These are phyloP conservation scores for Elongisporangium undulatum DNA, from an alignment of 352 stramenopile species.

Conservation along the genomic window DNA sequence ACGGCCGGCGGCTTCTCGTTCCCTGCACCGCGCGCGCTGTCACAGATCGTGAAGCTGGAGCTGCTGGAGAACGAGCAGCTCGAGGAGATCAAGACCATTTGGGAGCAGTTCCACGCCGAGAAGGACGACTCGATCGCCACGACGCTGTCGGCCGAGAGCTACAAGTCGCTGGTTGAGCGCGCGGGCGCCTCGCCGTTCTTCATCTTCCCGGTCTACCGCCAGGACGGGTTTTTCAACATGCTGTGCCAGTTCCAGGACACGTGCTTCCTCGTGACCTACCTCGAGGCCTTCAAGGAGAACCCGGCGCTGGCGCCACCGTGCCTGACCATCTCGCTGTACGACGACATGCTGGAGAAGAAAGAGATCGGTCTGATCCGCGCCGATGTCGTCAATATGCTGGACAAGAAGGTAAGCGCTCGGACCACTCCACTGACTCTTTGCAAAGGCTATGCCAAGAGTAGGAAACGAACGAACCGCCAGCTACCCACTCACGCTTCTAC, in stretches of 20 bases:
- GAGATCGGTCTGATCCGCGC: slow-evolving; percentile 66
- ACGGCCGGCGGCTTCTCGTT: slow-evolving; percentile 67
- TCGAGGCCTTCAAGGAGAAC: slow-evolving; percentile 88
- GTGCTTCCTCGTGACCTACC: slow-evolving; percentile 83
- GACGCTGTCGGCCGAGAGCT: slow-evolving; percentile 31
- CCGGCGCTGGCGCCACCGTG: slow-evolving; percentile 66
- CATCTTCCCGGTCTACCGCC: slow-evolving; percentile 79
- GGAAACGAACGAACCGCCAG: no score
- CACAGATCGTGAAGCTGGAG: slow-evolving; percentile 84
- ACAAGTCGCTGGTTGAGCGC: slow-evolving; percentile 41
- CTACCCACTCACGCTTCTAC: not conserved
- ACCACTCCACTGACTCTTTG: not conserved
- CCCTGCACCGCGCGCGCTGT: slow-evolving; percentile 65
- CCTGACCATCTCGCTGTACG: slow-evolving; percentile 76
- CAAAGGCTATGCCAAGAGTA: not conserved
- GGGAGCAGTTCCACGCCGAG: slow-evolving; percentile 70
- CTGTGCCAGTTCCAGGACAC: slow-evolving; percentile 88
- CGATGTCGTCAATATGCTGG: slow-evolving; percentile 85
- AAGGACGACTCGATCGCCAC: slow-evolving; percentile 73
- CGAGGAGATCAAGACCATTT: slow-evolving; percentile 62
- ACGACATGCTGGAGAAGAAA: slow-evolving; percentile 71
- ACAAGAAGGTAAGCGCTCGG: slow-evolving; percentile 48
- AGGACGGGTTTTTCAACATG: slow-evolving; percentile 87
- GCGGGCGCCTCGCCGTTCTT: slow-evolving; percentile 63
- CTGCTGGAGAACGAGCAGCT: slow-evolving; percentile 64